Base-by-base conservation (phyloP, 306 rosid genomes). In the Dryas drummondii region DNA sequence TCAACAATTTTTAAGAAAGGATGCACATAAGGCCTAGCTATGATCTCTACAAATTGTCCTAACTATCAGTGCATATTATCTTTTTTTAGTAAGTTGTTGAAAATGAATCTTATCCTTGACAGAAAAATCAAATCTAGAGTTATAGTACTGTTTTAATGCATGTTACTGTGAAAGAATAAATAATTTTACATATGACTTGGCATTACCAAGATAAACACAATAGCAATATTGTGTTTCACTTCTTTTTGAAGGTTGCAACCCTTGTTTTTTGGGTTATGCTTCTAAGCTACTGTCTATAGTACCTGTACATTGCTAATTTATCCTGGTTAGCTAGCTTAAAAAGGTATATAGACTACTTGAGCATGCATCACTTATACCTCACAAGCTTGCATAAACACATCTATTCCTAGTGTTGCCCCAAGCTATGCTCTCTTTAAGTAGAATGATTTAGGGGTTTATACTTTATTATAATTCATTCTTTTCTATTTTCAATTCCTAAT, bases 341-440 rank as follows among this genome's bases (percentile, higher is more conserved):
- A 54, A 55, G 58, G 64, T 71, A 1, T 42, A 12, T 70, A 70
- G 75, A 41, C 51, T 17, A 12, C 17, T 26, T 67, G 72, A 66
- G 70, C 44, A 66, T 46, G 53, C 40, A 67, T 22, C 57, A 48
- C 48, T 22, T 22, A 32, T n/a, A 47, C 72, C 12, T 19, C 42
- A 22, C 7, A 67, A 48, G 26, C 71, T 66, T 67, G 22, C 22
- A 45, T 42, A 17, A 66, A 66, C 70, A 19, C 11, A 53, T 70
- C 52, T n/a, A 53, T 70, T 70, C 37, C 49, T 37, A 40, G 74
- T 52, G 62, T 70, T 70, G 56, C 50, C 74, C 56, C 74, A 51
- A 14, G 49, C 27, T 69, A 69, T 69, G 60, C 62, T 70, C 60
- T 52, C 48, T 53, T 51, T 70, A 37, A 16, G 10, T 40, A 70